Evolutionary conservation across 345 rosid genomes (phyloP).

Genomic region (Combretum micranthum): DNA sequence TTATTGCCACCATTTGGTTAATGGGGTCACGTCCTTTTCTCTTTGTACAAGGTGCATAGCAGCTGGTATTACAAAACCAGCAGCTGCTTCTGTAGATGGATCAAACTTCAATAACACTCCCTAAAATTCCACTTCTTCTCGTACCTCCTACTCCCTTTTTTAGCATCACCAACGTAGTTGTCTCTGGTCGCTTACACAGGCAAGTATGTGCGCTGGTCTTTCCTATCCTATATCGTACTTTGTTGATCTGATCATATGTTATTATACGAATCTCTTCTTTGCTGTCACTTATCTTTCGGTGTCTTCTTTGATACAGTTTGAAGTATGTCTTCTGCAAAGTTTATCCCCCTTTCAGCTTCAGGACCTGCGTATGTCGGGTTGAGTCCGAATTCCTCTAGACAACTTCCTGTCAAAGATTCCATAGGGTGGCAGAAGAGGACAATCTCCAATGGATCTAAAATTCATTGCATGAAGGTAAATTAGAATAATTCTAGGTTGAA

Average conservation of each 20-base stretch:
- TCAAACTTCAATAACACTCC: constrained; percentile 19
- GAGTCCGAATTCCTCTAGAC: constrained; percentile 20
- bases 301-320: background rate
- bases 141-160: background rate
- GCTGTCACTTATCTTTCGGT: background rate
- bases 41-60: too few relatives aligned
- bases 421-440: constrained; percentile 36
- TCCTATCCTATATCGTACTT: constrained; percentile 14
- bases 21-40: too few relatives aligned
- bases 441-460: constrained; percentile 49
- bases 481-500: too few relatives aligned
- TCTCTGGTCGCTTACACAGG: constrained; percentile 1
- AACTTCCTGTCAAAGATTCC: constrained; percentile 24
- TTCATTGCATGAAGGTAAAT: constrained; percentile 54
- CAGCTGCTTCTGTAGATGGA: constrained; percentile 23
- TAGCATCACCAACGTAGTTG: background rate
- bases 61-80: too few relatives aligned
- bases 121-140: constrained; percentile 5
- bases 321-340: constrained; percentile 40
- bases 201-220: constrained; percentile 16
- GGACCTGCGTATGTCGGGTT: constrained; percentile 27
- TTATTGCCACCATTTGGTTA: too few relatives aligned
- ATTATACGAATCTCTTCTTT: background rate
- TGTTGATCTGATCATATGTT: constrained; percentile 5
- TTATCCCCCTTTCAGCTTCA: constrained; percentile 24